A percentile compares a stretch with the other conserved stretches of the same genome.
Evolutionary conservation across 164 flowering plant species (phyloP).

Genomic region (Chimonanthus praecox): DNA sequence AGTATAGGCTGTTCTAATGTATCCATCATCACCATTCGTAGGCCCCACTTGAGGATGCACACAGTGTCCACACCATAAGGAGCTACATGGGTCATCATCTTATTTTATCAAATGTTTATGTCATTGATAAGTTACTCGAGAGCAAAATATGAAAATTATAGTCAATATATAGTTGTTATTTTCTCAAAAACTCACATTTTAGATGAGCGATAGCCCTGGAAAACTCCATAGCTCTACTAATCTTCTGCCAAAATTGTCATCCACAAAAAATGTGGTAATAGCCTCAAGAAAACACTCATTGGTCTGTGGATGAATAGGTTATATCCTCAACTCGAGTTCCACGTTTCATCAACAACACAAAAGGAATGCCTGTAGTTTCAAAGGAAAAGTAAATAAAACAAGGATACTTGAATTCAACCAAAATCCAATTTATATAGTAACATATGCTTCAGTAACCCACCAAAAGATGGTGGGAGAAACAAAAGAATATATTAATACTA

Average conservation of each 20-base stretch:
- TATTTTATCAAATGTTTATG: no score
- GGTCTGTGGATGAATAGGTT: background rate
- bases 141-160: no score
- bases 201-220: background rate
- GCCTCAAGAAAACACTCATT: background rate
- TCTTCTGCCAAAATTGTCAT: background rate
- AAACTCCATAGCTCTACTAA: background rate
- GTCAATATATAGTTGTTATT: no score
- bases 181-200: background rate
- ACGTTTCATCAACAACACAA: background rate
- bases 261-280: background rate
- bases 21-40: no score
- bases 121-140: no score
- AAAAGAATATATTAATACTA: no score
- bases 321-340: background rate
- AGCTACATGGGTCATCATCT: no score
- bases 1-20: no score
- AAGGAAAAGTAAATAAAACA: background rate
- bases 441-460: background rate
- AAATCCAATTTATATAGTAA: background rate
- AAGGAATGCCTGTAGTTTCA: background rate
- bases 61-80: no score
- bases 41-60: no score
- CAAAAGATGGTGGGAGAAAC: background rate
- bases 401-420: no score